A percentile compares a stretch with the other conserved stretches of the same genome.
These are phyloP conservation scores for Chytriomyces confervae DNA, from an alignment of 192 early-diverging fungal species.

Conservation along the genomic window DNA sequence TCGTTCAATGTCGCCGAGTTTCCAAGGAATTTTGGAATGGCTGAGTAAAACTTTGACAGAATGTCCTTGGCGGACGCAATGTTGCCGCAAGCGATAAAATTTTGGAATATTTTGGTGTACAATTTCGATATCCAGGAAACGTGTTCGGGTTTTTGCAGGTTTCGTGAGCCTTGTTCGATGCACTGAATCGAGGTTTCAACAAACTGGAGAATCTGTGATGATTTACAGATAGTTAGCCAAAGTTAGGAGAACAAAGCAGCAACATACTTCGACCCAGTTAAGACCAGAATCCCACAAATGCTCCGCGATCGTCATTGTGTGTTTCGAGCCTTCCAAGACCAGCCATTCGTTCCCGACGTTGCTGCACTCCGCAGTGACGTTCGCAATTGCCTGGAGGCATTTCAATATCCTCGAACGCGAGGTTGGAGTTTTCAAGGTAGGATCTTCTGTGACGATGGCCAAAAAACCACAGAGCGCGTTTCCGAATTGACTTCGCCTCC, in stretches of 20 bases:
- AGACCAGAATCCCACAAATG: not conserved
- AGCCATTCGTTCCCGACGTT: constrained; percentile 8
- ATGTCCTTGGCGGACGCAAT: not conserved
- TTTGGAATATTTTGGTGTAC: not conserved
- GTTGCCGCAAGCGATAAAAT: not conserved
- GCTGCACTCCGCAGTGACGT: not conserved
- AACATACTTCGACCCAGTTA: constrained; percentile 19
- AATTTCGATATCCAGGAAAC: constrained; percentile 7
- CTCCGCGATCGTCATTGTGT: constrained; percentile 20
- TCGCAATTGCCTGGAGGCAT: not conserved
- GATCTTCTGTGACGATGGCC: not conserved
- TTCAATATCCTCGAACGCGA: not conserved
- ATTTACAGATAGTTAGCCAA: not conserved
- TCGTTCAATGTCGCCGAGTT: not conserved
- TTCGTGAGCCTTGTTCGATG: constrained; percentile 13
- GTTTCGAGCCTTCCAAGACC: constrained; percentile 21
- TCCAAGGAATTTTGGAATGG: not conserved
- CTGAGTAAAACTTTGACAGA: not conserved
- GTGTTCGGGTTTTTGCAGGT: not conserved
- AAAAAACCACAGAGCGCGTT: constrained; percentile 1
- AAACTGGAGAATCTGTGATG: not conserved
- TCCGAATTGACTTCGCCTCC: constrained; percentile 25
- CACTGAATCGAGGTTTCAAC: not conserved
- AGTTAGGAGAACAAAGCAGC: not conserved
- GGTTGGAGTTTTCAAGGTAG: not conserved